Evolutionary conservation across 2,329 filamentous ascomycete genomes (phyloP).

Genomic region (Teratosphaeria epicoccoides): DNA sequence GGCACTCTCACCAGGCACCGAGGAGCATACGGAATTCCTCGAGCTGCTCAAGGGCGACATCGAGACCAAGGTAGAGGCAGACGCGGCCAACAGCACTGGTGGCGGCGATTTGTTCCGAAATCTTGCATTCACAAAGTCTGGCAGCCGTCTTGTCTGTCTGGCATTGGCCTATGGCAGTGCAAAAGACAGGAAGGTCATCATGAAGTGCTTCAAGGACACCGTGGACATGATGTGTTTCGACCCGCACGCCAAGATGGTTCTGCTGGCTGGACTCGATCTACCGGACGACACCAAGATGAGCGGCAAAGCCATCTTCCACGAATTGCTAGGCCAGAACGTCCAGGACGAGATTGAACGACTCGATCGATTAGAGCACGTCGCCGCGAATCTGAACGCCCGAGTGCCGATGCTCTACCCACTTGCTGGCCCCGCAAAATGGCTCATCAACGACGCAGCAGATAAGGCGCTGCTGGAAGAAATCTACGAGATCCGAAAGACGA

Average conservation of each 20-base stretch:
- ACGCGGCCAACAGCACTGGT: conserved; percentile 3
- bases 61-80: conserved; percentile 38
- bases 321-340: conserved; percentile 59
- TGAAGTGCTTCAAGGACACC: conserved; percentile 84
- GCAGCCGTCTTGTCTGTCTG: conserved; percentile 69
- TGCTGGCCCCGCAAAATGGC: conserved; percentile 51
- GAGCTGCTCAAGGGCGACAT: conserved; percentile 89
- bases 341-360: conserved; percentile 37
- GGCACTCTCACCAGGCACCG: conserved; percentile 62
- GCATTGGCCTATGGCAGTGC: conserved; percentile 74
- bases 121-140: conserved; percentile 87
- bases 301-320: conserved; percentile 74
- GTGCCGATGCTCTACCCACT: conserved; percentile 72
- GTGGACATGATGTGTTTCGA: conserved; percentile 79
- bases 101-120: conserved; percentile 89
- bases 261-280: conserved; percentile 79
- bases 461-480: conserved; percentile 61
- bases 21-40: conserved; percentile 77
- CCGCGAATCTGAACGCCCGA: conserved; percentile 56
- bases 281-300: conserved; percentile 89
- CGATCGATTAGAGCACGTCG: conserved; percentile 51
- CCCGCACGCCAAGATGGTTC: conserved; percentile 63
- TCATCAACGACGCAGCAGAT: conserved; percentile 58
- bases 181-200: conserved; percentile 83
- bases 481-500: conserved; percentile 65